These are phyloP conservation scores for Marasmius sp. DNA, from an alignment of 1,284 basidiomycete species.

Conservation along the genomic window DNA sequence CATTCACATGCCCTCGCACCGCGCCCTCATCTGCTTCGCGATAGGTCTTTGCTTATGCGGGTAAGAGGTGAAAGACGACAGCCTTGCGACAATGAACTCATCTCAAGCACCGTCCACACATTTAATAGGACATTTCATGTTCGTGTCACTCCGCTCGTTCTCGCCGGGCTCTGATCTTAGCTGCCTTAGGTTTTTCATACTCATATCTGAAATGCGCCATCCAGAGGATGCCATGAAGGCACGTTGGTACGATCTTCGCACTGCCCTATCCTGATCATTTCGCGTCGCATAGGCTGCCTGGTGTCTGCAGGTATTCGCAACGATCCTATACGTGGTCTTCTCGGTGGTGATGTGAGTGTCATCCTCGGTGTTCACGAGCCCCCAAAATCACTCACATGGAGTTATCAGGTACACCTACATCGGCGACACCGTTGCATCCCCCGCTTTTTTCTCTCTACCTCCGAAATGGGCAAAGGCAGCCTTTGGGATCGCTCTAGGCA, in stretches of 20 bases:
- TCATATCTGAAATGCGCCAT: slow-evolving; percentile 54
- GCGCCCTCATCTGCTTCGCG: not conserved
- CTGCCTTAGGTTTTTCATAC: slow-evolving; percentile 47
- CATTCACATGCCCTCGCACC: not conserved
- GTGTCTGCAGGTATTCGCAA: slow-evolving; percentile 52
- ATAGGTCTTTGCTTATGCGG: slow-evolving; percentile 55
- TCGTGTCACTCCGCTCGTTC: slow-evolving; percentile 11
- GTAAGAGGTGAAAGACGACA: slow-evolving; percentile 23
- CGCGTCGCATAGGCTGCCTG: slow-evolving; percentile 41
- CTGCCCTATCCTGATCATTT: not conserved
- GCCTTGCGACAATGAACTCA: not conserved
- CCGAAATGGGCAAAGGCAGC: slow-evolving; percentile 49
- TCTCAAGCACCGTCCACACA: not conserved
- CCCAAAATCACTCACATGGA: not conserved
- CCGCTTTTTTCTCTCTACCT: slow-evolving; percentile 51
- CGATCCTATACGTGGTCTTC: slow-evolving; percentile 48
- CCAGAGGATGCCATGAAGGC: slow-evolving; percentile 60
- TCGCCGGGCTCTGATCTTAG: not conserved
- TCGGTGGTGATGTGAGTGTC: slow-evolving; percentile 44
- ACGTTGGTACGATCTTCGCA: not conserved
- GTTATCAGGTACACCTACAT: slow-evolving; percentile 48
- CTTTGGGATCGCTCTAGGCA: slow-evolving; percentile 46
- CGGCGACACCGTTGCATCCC: slow-evolving; percentile 56
- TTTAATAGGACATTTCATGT: slow-evolving; percentile 54
- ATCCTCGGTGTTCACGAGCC: not conserved